phyloP scores from a whole-genome alignment of 495 filamentous ascomycete species.

The Penicillium daleae region DNA sequence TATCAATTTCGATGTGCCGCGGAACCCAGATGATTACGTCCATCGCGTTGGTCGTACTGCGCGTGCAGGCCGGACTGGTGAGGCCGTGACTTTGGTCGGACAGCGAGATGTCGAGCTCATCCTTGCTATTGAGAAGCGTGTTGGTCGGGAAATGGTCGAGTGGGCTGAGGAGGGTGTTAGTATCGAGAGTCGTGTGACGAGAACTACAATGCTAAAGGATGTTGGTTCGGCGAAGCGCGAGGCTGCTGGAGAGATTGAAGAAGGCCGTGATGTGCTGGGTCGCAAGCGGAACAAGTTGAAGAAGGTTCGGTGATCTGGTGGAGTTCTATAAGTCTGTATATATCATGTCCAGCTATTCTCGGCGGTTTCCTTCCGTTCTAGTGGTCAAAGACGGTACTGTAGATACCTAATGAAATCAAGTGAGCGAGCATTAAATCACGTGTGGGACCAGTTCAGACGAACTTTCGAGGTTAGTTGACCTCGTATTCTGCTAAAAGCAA shows the following conservation, averaged over 20 bases:
- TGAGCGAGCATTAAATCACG: no score
- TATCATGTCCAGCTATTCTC: no score
- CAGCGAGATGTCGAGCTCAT: constrained; percentile 89
- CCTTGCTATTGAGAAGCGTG: constrained; percentile 81
- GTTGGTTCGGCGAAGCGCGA: constrained; percentile 92
- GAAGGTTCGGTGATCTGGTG: constrained; percentile 43
- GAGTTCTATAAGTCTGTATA: constrained; percentile 5
- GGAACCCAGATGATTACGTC: constrained; percentile 96
- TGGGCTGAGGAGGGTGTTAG: constrained; percentile 90
- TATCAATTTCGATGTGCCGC: constrained; percentile 92
- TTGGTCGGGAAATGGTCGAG: constrained; percentile 77
- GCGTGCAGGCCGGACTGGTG: constrained; percentile 80
- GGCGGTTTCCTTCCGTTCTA: no score
- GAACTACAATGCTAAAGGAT: constrained; percentile 75
- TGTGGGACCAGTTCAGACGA: no score
- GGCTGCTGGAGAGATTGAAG: constrained; percentile 86
- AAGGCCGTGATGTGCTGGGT: constrained; percentile 78
- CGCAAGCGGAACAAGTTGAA: constrained; percentile 51
- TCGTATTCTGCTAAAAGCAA: no score
- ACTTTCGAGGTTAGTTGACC: no score
- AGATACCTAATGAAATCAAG: no score
- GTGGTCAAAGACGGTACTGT: no score
- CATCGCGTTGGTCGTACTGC: constrained; percentile 96
- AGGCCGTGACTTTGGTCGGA: constrained; percentile 85
- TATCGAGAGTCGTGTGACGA: constrained; percentile 81